Evolutionary conservation across 805 yeast species (phyloP).

Genomic region (Brettanomyces bruxellensis): DNA sequence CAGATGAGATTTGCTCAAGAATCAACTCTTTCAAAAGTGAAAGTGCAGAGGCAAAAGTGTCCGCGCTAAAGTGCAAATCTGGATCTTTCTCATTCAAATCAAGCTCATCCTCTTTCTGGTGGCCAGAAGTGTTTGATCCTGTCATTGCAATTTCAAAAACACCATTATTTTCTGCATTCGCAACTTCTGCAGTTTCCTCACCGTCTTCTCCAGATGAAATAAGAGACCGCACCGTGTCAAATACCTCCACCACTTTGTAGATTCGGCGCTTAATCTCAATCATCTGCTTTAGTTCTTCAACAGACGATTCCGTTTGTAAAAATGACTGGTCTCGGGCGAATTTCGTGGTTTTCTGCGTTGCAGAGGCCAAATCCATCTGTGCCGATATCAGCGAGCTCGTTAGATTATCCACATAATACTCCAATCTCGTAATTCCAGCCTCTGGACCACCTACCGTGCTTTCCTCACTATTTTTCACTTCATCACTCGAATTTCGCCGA

Average conservation of each 20-base stretch:
- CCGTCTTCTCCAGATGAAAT: conserved; percentile 19
- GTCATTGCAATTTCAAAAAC: neutral
- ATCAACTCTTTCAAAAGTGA: conserved; percentile 37
- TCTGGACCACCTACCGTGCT: neutral
- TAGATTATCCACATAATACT: conserved; percentile 56
- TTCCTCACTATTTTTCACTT: neutral
- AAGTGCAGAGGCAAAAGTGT: conserved; percentile 23
- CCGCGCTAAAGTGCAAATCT: neutral
- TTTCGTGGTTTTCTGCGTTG: conserved; percentile 18
- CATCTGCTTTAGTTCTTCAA: conserved; percentile 34
- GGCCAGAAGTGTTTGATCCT: neutral
- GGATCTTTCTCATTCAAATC: neutral
- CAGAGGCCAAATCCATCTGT: conserved; percentile 34
- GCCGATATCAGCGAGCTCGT: conserved; percentile 50
- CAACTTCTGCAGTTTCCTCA: neutral
- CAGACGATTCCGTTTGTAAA: conserved; percentile 9
- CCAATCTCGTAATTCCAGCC: conserved; percentile 45
- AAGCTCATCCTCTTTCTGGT: conserved; percentile 5
- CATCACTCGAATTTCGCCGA: conserved; percentile 14
- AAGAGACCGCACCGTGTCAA: conserved; percentile 36
- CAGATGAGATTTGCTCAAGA: conserved; percentile 29
- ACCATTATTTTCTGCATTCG: neutral
- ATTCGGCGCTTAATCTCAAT: conserved; percentile 38
- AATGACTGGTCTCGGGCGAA: conserved; percentile 5
- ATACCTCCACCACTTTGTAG: conserved; percentile 33